Evolutionary conservation across 2,329 filamentous ascomycete species (phyloP).

Genomic region (Chaetothyriales sp.): DNA sequence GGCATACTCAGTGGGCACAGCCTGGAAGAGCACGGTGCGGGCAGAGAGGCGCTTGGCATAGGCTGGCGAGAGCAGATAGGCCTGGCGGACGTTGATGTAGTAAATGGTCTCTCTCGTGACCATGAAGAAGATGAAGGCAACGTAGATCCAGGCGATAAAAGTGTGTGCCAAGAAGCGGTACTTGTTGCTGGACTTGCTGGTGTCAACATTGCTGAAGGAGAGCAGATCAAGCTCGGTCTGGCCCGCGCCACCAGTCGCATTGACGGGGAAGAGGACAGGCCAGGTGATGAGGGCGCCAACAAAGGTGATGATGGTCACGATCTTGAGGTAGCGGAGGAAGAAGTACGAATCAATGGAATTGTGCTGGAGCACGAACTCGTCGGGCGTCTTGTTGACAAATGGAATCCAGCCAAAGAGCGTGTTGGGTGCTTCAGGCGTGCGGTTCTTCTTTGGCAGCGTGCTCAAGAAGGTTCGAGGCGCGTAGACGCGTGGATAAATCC

Average conservation of each 20-base stretch:
- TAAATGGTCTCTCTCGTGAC: slow-evolving; percentile 78
- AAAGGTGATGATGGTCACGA: slow-evolving; percentile 62
- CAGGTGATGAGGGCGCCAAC: slow-evolving; percentile 73
- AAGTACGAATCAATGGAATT: slow-evolving; percentile 87
- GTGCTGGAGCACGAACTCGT: slow-evolving; percentile 73
- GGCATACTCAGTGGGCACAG: slow-evolving; percentile 65
- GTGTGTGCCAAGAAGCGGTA: slow-evolving; percentile 67
- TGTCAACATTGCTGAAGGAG: slow-evolving; percentile 60
- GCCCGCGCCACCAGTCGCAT: slow-evolving; percentile 60
- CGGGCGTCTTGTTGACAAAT: slow-evolving; percentile 50
- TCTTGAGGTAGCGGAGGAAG: slow-evolving; percentile 74
- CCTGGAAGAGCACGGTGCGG: slow-evolving; percentile 75
- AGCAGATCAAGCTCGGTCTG: slow-evolving; percentile 58
- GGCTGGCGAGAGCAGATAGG: slow-evolving; percentile 71
- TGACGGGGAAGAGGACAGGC: slow-evolving; percentile 78
- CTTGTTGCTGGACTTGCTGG: slow-evolving; percentile 33
- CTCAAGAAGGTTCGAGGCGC: slow-evolving; percentile 41
- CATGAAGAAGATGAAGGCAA: slow-evolving; percentile 72
- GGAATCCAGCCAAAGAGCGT: slow-evolving; percentile 54
- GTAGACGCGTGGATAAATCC: slow-evolving; percentile 35
- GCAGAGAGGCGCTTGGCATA: slow-evolving; percentile 79
- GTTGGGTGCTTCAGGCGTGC: slow-evolving; percentile 43
- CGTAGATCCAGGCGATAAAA: slow-evolving; percentile 69
- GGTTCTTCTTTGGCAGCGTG: slow-evolving; percentile 37
- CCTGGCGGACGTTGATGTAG: slow-evolving; percentile 85